Base-by-base conservation (phyloP, 345 rosid genomes). In the Pseudoturritis turrita region DNA sequence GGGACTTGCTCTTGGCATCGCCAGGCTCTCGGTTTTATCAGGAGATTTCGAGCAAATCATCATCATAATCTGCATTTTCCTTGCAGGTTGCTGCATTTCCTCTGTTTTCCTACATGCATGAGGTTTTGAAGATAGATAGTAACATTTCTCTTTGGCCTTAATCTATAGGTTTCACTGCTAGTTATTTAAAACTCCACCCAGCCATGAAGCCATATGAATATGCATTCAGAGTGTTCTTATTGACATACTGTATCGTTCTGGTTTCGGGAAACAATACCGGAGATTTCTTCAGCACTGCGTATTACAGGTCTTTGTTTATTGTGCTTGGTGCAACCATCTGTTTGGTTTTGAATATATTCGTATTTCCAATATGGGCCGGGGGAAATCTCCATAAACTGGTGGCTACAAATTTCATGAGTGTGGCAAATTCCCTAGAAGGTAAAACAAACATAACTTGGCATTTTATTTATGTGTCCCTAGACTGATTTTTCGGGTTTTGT, bases 391-490 rank as follows among this genome's bases (percentile, higher is more conserved):
- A 92, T 77, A 92, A 87, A 67, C 76, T 83, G 69, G 96, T 92
- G 52, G 92, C 79, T 0, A 87, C 86, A 44, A 88, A 92, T 77
- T 89, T 92, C 83, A 84, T 54, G 52, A 82, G 84, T 35, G 95
- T 92, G 2, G 96, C 98, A 51, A 60, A 80, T 73, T 92, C 96
- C 13, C 67, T 92, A 59, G 98, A 92, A 86, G 96, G 98, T 89
- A 64, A 62, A 36, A 15, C 26, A 10, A 15, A 64, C 13, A 28
- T 5, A 40, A 26, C 36, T 10, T 33, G 36, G 8, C 25, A 40
- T 36, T 51, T 65, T 23, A 54, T 29, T 36, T 35, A 7, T 17
- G 13, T 49, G 22, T 49, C 17, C 22, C 1, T 33, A 10, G 25
- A 28, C 18, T 65, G 29, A 31, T 8, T 25, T 9, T 29, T 63